Evolutionary conservation across 225 moss, liverwort and hornwort species (phyloP), one percentile per base, ranked within the genome.

Genomic region (Straminergon stramineum): DNA sequence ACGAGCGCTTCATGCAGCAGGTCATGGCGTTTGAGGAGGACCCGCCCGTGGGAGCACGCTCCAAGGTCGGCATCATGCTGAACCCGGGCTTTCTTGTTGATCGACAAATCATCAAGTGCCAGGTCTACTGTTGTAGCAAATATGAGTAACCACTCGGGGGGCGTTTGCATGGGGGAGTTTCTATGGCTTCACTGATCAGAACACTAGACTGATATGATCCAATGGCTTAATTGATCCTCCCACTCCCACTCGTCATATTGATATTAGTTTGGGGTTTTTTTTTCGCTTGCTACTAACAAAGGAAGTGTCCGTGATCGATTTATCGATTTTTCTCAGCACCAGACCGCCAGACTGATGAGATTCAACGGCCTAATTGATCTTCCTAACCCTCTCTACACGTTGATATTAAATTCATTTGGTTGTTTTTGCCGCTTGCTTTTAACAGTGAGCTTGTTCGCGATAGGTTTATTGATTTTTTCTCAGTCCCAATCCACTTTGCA

Each of bases 51-150:
- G 86, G 81, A 10, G 66, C 63, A 4, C 80, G 53, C 17, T 75
- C 91, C 67, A 94, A 93, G 80, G 41, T 94, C 68, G 89, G 85
- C 53, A 89, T 93, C 23, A 94, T 94, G 94, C 39, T 93, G 34
- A 94, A 92, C 82, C 94, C 93, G 17, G 94, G 94, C 10, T 94
- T 94, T 41, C 87, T 93, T 45, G 75, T 94, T 18, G 91, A 89
- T 84, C 93, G 90, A 39, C 89, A 90, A 84, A 88, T 90, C 87
- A 92, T 94, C 90, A 94, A 94, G 87, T 92, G 94, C 62, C 92
- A 89, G 73, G 94, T 94, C 39, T 93, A 91, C 64, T 94, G 93
- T 71, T 80, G 85, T 35, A 82, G 22, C 52, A 83, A 53, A 53
- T 64, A 83, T 66, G 56, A 17, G 56, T 87, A 41, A 73, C 43